Conservation (phyloP, 1,284 basidiomycete genomes). For the Cyathus pygmaeus region DNA sequence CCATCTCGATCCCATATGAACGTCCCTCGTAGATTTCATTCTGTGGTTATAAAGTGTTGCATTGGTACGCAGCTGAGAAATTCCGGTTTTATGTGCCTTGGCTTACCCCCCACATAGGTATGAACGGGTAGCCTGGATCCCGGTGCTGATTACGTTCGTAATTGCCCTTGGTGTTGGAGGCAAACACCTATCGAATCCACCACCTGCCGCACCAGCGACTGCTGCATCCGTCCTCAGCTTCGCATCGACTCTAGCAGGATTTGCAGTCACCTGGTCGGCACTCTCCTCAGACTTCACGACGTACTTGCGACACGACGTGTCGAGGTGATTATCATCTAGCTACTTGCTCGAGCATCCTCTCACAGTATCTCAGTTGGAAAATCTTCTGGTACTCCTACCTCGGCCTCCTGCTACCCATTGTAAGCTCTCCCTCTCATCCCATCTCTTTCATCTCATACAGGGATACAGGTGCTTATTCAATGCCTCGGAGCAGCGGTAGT, state of each 20-base stretch:
- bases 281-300: conserved; percentile 80
- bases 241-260: conserved; percentile 77
- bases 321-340: conserved; percentile 53
- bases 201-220: conserved; percentile 58
- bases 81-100: background rate
- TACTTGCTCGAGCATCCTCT: background rate
- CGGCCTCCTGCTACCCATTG: conserved; percentile 77
- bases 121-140: conserved; percentile 82
- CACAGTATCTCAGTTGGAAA: conserved; percentile 55
- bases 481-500: conserved; percentile 80
- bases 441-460: background rate
- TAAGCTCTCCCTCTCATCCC: conserved; percentile 16
- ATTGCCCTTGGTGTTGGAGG: conserved; percentile 80
- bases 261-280: conserved; percentile 73
- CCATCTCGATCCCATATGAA: background rate
- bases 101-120: conserved; percentile 55
- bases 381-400: conserved; percentile 82
- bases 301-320: conserved; percentile 67
- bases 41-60: conserved; percentile 81
- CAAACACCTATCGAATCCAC: conserved; percentile 62
- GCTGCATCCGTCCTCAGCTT: conserved; percentile 67
- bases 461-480: conserved; percentile 63
- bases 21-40: conserved; percentile 69
- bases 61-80: conserved; percentile 53
- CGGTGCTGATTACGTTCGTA: conserved; percentile 80